Evolutionary conservation across 2,329 filamentous ascomycete species (phyloP).

Genomic region (Chaetomiaceae sp.): DNA sequence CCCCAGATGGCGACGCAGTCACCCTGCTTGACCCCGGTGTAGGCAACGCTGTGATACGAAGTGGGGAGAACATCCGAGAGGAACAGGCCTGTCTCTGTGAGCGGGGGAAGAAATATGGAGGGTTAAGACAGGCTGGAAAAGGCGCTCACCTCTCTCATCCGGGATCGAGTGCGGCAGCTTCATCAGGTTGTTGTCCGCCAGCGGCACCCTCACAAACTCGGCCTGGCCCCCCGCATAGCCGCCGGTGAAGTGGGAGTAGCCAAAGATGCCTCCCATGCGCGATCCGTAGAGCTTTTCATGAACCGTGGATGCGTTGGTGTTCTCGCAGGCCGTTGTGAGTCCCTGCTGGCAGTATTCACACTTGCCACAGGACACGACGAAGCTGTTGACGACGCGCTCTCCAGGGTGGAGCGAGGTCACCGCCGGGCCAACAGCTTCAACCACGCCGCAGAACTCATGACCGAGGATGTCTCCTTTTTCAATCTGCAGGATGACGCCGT

Average conservation of each 20-base stretch:
- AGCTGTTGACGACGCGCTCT: constrained; percentile 19
- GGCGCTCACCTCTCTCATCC: constrained; percentile 49
- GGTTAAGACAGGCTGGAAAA: too few species aligned
- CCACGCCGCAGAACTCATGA: constrained; percentile 16
- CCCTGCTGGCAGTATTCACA: constrained; percentile 59
- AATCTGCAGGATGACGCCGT: constrained; percentile 13
- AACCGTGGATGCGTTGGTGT: constrained; percentile 57
- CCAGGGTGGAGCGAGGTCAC: constrained; percentile 11
- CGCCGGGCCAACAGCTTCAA: constrained; percentile 12
- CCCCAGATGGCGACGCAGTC: constrained; percentile 63
- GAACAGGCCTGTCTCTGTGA: constrained; percentile 44
- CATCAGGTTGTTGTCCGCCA: constrained; percentile 59
- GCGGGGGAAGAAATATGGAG: not conserved
- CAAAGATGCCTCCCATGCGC: constrained; percentile 49
- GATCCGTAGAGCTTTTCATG: constrained; percentile 54
- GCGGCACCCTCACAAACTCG: constrained; percentile 63
- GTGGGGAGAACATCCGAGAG: constrained; percentile 61
- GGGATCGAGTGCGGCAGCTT: constrained; percentile 61
- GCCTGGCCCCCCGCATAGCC: constrained; percentile 65
- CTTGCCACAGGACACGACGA: constrained; percentile 34
- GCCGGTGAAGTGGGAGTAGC: constrained; percentile 57
- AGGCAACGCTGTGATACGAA: constrained; percentile 60
- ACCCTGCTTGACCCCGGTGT: constrained; percentile 59
- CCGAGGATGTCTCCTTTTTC: constrained; percentile 17
- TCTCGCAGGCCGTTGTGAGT: constrained; percentile 55